A percentile compares a stretch with the other conserved stretches of the same genome.
These are phyloP conservation scores for Takashimella koratensis DNA, from an alignment of 1,284 basidiomycete genomes.

Conservation along the genomic window DNA sequence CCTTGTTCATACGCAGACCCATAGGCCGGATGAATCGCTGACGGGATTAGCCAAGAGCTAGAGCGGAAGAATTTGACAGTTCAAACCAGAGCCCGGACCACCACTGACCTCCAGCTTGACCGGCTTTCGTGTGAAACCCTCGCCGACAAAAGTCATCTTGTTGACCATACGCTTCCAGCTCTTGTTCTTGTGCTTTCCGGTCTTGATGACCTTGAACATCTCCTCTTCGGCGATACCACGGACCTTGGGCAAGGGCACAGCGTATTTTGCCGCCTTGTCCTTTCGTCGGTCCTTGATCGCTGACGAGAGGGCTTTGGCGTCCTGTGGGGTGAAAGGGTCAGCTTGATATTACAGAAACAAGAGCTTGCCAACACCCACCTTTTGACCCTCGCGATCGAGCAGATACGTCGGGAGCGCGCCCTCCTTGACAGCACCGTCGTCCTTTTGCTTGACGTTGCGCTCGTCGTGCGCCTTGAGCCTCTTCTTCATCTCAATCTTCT, in stretches of 20 bases:
- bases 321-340: conserved; percentile 41
- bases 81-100: too few relatives aligned
- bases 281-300: conserved; percentile 99
- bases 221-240: conserved; percentile 98
- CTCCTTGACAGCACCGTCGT: conserved; percentile 73
- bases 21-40: conserved; percentile 90
- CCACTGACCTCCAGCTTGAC: conserved; percentile 81
- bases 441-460: conserved; percentile 92
- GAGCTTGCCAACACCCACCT: conserved; percentile 41
- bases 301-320: conserved; percentile 94
- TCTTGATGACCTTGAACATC: conserved; percentile 99
- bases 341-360: too few relatives aligned
- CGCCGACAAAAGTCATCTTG: conserved; percentile 98
- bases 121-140: conserved; percentile 96
- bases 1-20: conserved; percentile 96
- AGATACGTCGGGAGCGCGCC: conserved; percentile 91
- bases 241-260: conserved; percentile 94
- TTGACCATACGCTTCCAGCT: conserved; percentile 99
- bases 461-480: conserved; percentile 99
- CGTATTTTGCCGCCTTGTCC: conserved; percentile 97
- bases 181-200: conserved; percentile 95
- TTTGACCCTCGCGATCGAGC: conserved; percentile 94
- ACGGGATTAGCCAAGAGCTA: too few relatives aligned
- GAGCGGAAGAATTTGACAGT: too few relatives aligned
- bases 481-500: conserved; percentile 99